phyloP scores from a whole-genome alignment of 352 stramenopile genomes.

The Phytophthora brassicae region DNA sequence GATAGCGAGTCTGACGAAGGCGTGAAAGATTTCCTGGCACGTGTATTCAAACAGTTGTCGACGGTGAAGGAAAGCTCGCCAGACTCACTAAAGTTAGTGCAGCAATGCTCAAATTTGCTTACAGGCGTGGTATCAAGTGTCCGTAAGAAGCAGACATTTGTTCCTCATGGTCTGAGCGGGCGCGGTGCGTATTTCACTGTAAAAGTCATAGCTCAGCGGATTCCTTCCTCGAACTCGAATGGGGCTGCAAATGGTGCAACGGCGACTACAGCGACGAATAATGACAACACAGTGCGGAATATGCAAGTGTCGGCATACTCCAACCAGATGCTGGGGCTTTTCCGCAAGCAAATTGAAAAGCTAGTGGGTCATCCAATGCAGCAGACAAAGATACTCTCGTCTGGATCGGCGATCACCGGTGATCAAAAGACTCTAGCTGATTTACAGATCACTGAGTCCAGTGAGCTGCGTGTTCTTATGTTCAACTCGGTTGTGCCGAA shows the following conservation, averaged over 20 bases:
- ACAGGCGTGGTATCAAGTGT: slow-evolving; percentile 64
- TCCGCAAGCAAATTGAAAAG: slow-evolving; percentile 78
- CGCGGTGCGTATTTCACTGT: slow-evolving; percentile 77
- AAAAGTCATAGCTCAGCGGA: slow-evolving; percentile 80
- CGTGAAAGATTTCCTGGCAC: slow-evolving; percentile 79
- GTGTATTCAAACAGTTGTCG: slow-evolving; percentile 73
- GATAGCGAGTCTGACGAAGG: slow-evolving; percentile 34
- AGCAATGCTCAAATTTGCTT: slow-evolving; percentile 74
- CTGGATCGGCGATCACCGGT: slow-evolving; percentile 64
- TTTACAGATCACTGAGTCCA: slow-evolving; percentile 75
- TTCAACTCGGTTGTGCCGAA: slow-evolving; percentile 83
- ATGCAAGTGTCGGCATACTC: slow-evolving; percentile 67
- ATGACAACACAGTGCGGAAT: slow-evolving; percentile 62
- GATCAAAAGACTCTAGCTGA: slow-evolving; percentile 83
- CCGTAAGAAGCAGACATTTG: slow-evolving; percentile 49
- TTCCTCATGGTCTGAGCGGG: slow-evolving; percentile 69
- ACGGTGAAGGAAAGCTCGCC: slow-evolving; percentile 47
- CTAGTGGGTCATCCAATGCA: slow-evolving; percentile 69
- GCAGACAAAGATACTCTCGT: slow-evolving; percentile 81
- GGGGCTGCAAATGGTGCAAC: slow-evolving; percentile 18
- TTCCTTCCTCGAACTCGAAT: slow-evolving; percentile 50
- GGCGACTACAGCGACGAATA: slow-evolving; percentile 19
- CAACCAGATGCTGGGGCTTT: slow-evolving; percentile 72
- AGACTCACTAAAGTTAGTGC: slow-evolving; percentile 68
- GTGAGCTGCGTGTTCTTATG: slow-evolving; percentile 75